Evolutionary conservation across 192 early-diverging fungal genomes (phyloP).

Genomic region (Coemansia sp.): DNA sequence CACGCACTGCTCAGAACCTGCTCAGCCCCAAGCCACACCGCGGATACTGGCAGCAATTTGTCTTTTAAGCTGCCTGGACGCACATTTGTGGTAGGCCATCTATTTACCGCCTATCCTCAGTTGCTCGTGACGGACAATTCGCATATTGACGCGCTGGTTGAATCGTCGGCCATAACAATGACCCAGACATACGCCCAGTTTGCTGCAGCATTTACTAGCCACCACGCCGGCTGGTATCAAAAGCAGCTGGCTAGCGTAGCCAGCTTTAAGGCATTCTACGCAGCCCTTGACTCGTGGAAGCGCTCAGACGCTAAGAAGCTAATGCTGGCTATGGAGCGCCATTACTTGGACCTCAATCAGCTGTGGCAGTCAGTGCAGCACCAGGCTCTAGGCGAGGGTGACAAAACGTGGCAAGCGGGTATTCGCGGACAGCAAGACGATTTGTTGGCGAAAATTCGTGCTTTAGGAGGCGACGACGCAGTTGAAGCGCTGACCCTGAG

Average conservation of each 20-base stretch:
- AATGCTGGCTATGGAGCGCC: constrained; percentile 34
- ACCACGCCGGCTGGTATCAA: constrained; percentile 18
- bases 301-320: constrained; percentile 31
- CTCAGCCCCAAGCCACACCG: neutral
- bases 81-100: constrained; percentile 28
- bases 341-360: constrained; percentile 47
- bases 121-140: constrained; percentile 25
- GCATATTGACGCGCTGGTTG: constrained; percentile 29
- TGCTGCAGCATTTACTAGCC: constrained; percentile 1
- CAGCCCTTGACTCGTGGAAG: constrained; percentile 45
- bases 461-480: constrained; percentile 24
- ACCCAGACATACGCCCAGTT: constrained; percentile 26
- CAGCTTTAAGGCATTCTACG: constrained; percentile 35
- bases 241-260: constrained; percentile 21
- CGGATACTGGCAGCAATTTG: neutral
- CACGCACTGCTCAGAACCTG: constrained; percentile 12
- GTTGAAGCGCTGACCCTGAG: constrained; percentile 19
- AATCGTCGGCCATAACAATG: constrained; percentile 28
- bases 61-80: constrained; percentile 20
- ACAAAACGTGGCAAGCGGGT: constrained; percentile 33
- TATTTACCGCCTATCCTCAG: constrained; percentile 38
- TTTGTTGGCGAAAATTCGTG: constrained; percentile 22
- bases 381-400: constrained; percentile 34
- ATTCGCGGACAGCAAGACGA: constrained; percentile 30
- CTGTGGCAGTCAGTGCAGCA: constrained; percentile 50